Evolutionary conservation across 164 flowering plant genomes (phyloP).

Genomic region (Piper betle): DNA sequence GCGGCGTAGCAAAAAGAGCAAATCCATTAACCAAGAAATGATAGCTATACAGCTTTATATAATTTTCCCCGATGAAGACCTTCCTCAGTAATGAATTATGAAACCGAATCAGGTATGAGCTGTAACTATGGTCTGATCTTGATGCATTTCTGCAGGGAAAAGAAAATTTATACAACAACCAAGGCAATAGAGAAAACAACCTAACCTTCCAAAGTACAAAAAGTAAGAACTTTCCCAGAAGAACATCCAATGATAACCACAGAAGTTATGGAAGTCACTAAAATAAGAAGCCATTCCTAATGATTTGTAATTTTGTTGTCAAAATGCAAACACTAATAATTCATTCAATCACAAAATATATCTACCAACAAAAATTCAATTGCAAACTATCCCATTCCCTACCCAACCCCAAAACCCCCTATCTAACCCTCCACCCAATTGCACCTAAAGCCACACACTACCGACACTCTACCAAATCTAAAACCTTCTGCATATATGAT

Average conservation of each 20-base stretch:
- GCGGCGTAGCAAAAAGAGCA: conserved; percentile 72
- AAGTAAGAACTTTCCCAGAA: not conserved
- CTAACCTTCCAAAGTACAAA: not conserved
- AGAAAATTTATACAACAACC: not conserved
- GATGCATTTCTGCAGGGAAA: conserved; percentile 39
- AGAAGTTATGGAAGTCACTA: too few species aligned
- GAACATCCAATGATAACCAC: not conserved
- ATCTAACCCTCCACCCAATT: too few species aligned
- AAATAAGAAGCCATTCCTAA: too few species aligned
- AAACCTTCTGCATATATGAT: too few species aligned
- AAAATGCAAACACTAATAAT: too few species aligned
- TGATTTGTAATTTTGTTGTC: too few species aligned
- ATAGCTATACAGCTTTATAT: conserved; percentile 86
- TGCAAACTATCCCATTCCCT: too few species aligned
- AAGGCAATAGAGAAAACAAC: not conserved
- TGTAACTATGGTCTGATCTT: conserved; percentile 25
- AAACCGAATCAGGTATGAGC: conserved; percentile 37
- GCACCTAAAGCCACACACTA: too few species aligned
- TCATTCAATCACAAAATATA: too few species aligned
- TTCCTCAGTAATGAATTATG: conserved; percentile 72
- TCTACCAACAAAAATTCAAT: too few species aligned
- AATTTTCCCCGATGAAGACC: conserved; percentile 69
- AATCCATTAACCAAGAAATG: conserved; percentile 94
- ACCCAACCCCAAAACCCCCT: too few species aligned
- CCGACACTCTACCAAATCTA: too few species aligned